Evolutionary conservation across 805 yeast species (phyloP), one percentile per base, ranked within the genome.

Genomic region (Lipomyces oligophaga): DNA sequence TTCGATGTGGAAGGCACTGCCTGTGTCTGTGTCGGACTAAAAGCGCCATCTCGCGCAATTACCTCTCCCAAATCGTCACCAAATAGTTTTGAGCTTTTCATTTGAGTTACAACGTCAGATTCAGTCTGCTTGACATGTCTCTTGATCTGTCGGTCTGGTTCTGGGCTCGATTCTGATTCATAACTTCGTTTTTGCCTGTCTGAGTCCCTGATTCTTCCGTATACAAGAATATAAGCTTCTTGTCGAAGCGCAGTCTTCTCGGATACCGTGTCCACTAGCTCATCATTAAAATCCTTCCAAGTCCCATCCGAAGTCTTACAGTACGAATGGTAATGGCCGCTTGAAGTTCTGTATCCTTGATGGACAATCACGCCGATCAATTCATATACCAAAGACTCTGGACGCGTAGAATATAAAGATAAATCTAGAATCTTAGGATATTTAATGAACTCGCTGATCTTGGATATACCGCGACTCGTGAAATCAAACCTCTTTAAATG

Each of bases 201-300:
- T 8, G 16, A 32, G 11, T 20, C 15, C 18, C 15, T 38, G 6
- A 34, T 10, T 19, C 16, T 18, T 15, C 31, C 79, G 67, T 93
- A 93, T 18, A 93, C 71, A 65, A 93, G 73, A 50, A 89, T 89
- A 67, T 93, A 93, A 4, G 97, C 97, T 11, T 90, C 85, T 60
- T 90, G 95, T 55, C 78, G 78, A 54, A 87, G 70, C 2, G 86
- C 96, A 36, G 77, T 79, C 46, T 77, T 73, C 59, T 85, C 93
- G 28, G 81, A 73, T 43, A 85, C 80, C 49, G 72, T 73, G 60
- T 85, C 83, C 57, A 86, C 80, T 60, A 82, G 79, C 60, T 93
- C 98, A 63, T 93, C 98, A 63, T 93, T 97, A 65, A 90, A 93
- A 7, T 87, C 81, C 24, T 87, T 81, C 98, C 97, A 93, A 1